A percentile compares a stretch with the other conserved stretches of the same genome.
Conservation (phyloP, 768 basidiomycete species). For the Crucibulum laeve region DNA sequence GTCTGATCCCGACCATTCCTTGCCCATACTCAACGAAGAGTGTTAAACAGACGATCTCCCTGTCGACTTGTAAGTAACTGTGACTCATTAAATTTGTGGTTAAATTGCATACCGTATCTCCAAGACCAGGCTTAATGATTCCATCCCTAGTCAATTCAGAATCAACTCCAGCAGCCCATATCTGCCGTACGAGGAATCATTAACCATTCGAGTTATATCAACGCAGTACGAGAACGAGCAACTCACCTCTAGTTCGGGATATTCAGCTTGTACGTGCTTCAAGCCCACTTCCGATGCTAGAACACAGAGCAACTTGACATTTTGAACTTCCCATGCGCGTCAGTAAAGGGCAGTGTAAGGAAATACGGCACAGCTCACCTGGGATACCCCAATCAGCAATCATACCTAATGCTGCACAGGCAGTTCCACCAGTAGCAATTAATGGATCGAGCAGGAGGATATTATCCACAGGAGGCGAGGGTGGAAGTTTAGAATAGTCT, state of each 20-base stretch:
- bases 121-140: constrained; percentile 84
- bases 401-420: constrained; percentile 84
- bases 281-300: constrained; percentile 79
- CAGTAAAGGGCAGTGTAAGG: background rate
- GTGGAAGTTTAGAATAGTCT: constrained; percentile 92
- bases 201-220: background rate
- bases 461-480: constrained; percentile 68
- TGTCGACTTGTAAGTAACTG: constrained; percentile 19
- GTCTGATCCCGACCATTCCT: background rate
- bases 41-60: constrained; percentile 87
- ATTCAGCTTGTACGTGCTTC: constrained; percentile 53
- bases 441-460: constrained; percentile 91
- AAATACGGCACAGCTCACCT: constrained; percentile 31
- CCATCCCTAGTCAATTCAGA: constrained; percentile 67
- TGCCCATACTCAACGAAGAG: constrained; percentile 38
- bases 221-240: constrained; percentile 3
- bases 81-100: background rate
- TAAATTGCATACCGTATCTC: constrained; percentile 65
- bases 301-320: constrained; percentile 79
- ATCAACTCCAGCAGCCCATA: constrained; percentile 86
- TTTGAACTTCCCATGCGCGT: constrained; percentile 35
- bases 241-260: constrained; percentile 78
- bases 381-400: constrained; percentile 80
- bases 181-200: constrained; percentile 35
- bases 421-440: constrained; percentile 93